Evolutionary conservation across 768 basidiomycete species (phyloP).

Genomic region (Leccinum sublutescens): DNA sequence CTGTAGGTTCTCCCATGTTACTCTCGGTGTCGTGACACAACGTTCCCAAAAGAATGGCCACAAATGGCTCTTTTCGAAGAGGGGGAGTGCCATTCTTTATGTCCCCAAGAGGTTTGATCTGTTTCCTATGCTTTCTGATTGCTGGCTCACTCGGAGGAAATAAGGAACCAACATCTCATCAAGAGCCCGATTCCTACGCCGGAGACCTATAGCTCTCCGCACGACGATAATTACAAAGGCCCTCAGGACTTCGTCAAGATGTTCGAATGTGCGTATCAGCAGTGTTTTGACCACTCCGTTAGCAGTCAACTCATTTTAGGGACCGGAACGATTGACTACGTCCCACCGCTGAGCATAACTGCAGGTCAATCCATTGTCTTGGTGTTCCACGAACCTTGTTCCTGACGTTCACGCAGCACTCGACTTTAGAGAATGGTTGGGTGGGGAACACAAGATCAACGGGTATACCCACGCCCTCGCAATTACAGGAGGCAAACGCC

Average conservation of each 20-base stretch:
- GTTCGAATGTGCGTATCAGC: slow-evolving; percentile 39
- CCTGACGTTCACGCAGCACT: slow-evolving; percentile 46
- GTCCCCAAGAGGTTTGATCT: slow-evolving; percentile 56
- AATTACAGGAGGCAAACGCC: slow-evolving; percentile 55
- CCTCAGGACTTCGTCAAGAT: slow-evolving; percentile 46
- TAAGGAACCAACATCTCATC: slow-evolving; percentile 64
- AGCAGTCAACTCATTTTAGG: slow-evolving; percentile 37
- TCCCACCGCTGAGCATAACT: slow-evolving; percentile 51
- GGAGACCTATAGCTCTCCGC: slow-evolving; percentile 48
- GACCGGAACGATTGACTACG: slow-evolving; percentile 61
- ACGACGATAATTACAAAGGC: slow-evolving; percentile 30
- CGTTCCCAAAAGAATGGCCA: slow-evolving; percentile 60
- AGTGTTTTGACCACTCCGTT: neutral
- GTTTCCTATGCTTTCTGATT: neutral
- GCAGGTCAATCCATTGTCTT: slow-evolving; percentile 39
- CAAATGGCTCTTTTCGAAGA: slow-evolving; percentile 79
- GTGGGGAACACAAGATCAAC: slow-evolving; percentile 73
- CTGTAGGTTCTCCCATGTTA: slow-evolving; percentile 42
- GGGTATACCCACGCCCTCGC: slow-evolving; percentile 71
- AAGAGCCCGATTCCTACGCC: slow-evolving; percentile 60
- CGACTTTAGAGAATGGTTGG: slow-evolving; percentile 69
- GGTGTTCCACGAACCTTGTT: neutral
- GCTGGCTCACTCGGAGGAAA: neutral
- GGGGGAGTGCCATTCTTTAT: slow-evolving; percentile 69
- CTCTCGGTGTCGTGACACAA: neutral